Conservation (phyloP, 78 protist species). For the Cavenderia fasciculata region DNA sequence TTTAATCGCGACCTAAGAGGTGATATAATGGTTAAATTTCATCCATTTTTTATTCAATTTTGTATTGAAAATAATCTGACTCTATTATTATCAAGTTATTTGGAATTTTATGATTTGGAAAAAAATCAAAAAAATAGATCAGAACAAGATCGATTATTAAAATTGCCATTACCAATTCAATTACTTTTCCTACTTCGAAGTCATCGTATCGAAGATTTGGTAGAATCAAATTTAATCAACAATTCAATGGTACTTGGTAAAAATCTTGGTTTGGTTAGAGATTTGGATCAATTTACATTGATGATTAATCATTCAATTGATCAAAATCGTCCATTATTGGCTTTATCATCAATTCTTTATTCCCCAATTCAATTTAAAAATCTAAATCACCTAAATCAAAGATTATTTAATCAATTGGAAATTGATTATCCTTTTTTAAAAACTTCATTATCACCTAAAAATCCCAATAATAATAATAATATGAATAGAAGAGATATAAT, state of each 20-base stretch:
- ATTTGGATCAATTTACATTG: conserved; percentile 2
- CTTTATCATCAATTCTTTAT: conserved; percentile 34
- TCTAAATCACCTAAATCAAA: too few relatives aligned
- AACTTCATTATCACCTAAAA: too few relatives aligned
- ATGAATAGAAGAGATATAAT: conserved; percentile 65
- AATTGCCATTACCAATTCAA: not conserved
- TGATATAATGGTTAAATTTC: too few relatives aligned
- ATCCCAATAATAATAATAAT: too few relatives aligned
- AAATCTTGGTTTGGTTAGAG: conserved; percentile 2
- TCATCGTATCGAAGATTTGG: not conserved
- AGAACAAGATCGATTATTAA: not conserved
- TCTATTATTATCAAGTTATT: conserved; percentile 30
- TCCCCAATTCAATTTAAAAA: conserved; percentile 14
- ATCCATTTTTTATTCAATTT: conserved; percentile 42
- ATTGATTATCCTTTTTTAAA: too few relatives aligned
- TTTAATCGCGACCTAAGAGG: too few relatives aligned
- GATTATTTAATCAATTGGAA: too few relatives aligned
- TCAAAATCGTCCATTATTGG: conserved; percentile 12
- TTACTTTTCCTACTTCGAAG: conserved; percentile 29
- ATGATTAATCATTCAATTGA: not conserved
- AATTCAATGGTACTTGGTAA: not conserved
- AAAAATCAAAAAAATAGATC: not conserved
- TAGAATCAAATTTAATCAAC: conserved; percentile 35
- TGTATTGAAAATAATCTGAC: conserved; percentile 26
- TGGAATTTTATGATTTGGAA: conserved; percentile 13